phyloP scores from a whole-genome alignment of 1,139 yeast species.

The Geotrichum cucujoidarum region DNA sequence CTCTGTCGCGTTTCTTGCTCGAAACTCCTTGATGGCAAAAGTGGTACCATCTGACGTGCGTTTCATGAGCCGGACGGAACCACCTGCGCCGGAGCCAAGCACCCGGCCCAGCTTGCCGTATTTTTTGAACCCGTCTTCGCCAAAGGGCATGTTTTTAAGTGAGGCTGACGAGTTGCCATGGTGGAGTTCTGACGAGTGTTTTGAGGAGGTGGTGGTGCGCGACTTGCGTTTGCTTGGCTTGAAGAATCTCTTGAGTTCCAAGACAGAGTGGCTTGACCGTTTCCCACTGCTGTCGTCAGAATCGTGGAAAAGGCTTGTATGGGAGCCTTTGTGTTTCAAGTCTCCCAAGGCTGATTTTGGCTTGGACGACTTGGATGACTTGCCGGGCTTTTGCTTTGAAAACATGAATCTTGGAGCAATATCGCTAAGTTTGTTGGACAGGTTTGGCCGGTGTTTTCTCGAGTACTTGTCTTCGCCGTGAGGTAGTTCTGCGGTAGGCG shows the following conservation, averaged over 20 bases:
- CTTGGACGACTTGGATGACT: slow-evolving; percentile 11
- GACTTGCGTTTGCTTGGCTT: slow-evolving; percentile 23
- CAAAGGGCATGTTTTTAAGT: slow-evolving; percentile 35
- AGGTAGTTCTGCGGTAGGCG: slow-evolving; percentile 23
- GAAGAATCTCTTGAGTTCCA: slow-evolving; percentile 40
- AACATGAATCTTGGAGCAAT: slow-evolving; percentile 38
- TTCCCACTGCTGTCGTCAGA: slow-evolving; percentile 17
- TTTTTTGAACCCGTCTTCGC: slow-evolving; percentile 51
- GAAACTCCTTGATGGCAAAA: slow-evolving; percentile 94
- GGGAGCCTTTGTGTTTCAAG: neutral
- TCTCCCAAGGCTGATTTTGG: slow-evolving; percentile 5
- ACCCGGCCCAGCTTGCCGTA: slow-evolving; percentile 88
- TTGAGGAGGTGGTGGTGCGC: slow-evolving; percentile 9
- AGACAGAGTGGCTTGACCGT: slow-evolving; percentile 35
- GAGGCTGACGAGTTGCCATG: slow-evolving; percentile 19
- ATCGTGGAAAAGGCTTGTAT: slow-evolving; percentile 6
- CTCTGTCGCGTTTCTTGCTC: slow-evolving; percentile 81
- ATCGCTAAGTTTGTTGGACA: slow-evolving; percentile 27
- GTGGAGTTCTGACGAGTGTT: slow-evolving; percentile 19
- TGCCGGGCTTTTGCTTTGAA: slow-evolving; percentile 23
- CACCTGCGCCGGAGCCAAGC: slow-evolving; percentile 97
- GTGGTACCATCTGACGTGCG: slow-evolving; percentile 78
- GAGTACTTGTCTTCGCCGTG: slow-evolving; percentile 35
- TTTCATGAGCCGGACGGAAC: slow-evolving; percentile 81
- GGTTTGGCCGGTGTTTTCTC: slow-evolving; percentile 34